Percentiles rank a stretch among this genome's conserved stretches.
Conservation (phyloP, 106 monocot species). For the Posidonia australis region DNA sequence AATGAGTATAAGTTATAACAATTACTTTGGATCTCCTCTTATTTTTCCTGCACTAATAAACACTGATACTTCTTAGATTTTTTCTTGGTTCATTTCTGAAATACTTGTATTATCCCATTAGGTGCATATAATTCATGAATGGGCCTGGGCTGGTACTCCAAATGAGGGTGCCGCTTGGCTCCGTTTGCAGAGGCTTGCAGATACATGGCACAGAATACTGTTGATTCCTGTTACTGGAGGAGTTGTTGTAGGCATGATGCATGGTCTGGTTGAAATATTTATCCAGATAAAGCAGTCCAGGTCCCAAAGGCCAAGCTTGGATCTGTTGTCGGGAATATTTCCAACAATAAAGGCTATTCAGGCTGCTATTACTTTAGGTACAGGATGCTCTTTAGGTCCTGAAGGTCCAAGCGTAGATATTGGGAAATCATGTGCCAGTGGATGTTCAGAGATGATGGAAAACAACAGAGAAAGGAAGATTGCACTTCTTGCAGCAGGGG, state of each 20-base stretch:
- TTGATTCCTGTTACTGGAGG: constrained; percentile 97
- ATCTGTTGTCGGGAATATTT: constrained; percentile 69
- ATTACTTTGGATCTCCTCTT: no score
- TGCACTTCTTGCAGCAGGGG: constrained; percentile 95
- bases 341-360: constrained; percentile 93
- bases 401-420: constrained; percentile 99
- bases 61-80: background rate
- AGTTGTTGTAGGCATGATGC: constrained; percentile 99
- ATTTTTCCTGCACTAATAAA: no score
- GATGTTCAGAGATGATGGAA: constrained; percentile 99
- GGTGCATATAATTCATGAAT: constrained; percentile 98
- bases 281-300: constrained; percentile 83
- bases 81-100: background rate
- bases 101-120: constrained; percentile 8
- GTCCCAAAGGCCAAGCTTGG: constrained; percentile 48
- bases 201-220: constrained; percentile 97
- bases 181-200: constrained; percentile 75
- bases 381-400: constrained; percentile 97
- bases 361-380: constrained; percentile 96
- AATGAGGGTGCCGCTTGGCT: constrained; percentile 99
- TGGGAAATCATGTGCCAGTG: constrained; percentile 94
- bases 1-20: no score
- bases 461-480: constrained; percentile 96
- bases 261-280: constrained; percentile 96
- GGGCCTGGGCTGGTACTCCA: constrained; percentile 99